Conservation (phyloP, 192 early-diverging fungal genomes). For the Backusella parvicylindrica region DNA sequence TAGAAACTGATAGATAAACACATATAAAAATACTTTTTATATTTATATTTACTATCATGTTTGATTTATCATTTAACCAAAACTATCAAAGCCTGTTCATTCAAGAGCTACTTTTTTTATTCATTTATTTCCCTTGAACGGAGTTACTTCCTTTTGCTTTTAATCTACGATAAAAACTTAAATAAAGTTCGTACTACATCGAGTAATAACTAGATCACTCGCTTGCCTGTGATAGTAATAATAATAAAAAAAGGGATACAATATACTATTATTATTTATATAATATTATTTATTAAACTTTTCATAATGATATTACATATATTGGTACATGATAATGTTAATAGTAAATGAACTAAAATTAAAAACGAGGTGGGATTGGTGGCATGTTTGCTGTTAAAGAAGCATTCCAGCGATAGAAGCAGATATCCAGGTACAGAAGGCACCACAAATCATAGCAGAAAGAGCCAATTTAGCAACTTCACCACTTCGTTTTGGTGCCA, state of each 20-base stretch:
- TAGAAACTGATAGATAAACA: background rate
- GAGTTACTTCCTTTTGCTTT: background rate
- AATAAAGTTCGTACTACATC: background rate
- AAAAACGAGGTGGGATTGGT: background rate
- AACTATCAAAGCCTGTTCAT: background rate
- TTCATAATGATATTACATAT: background rate
- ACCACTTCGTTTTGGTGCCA: slow-evolving; percentile 68
- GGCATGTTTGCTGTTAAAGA: background rate
- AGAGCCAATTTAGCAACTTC: slow-evolving; percentile 72
- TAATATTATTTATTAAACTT: background rate
- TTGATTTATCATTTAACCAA: background rate
- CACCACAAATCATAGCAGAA: slow-evolving; percentile 78
- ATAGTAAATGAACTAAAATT: background rate
- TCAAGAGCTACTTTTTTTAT: background rate
- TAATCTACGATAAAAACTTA: background rate
- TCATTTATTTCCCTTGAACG: background rate
- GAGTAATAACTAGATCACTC: background rate
- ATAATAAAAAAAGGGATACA: background rate
- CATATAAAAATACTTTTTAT: background rate
- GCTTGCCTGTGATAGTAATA: background rate
- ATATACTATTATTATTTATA: background rate
- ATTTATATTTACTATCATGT: background rate
- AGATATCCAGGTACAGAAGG: slow-evolving; percentile 72
- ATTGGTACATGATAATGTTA: background rate
- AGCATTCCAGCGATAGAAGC: slow-evolving; percentile 81